Evolutionary conservation across 2,329 filamentous ascomycete species (phyloP), one percentile per base, ranked within the genome.

Genomic region (Ophiostoma perfectum): DNA sequence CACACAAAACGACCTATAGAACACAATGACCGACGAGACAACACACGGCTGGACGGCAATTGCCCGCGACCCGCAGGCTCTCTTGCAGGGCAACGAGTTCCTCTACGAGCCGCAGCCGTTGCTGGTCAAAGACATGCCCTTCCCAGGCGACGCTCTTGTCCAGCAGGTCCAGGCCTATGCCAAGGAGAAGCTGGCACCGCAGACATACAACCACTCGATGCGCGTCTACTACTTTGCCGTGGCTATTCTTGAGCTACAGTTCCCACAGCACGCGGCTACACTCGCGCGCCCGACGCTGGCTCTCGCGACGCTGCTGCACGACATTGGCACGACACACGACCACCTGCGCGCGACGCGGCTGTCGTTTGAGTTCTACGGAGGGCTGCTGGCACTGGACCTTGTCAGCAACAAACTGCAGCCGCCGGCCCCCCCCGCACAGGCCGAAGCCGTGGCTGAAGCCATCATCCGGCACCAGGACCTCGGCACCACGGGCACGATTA

Each of bases 161-260:
- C 14, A 18, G 2, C 47, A 52, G 5, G 47, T 52, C 5, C 47
- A 27, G 47, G 47, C 16, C 7, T 52, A 52, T 18, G 47, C n/a
- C 8, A 1, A 52, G 18, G 47, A 52, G 8, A 52, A 52, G 0
- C 8, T 52, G n/a, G 47, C n/a, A 18, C 47, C 47, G 16, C 47
- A 27, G n/a, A 52, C 47, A 18, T 52, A 52, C 47, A 52, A 52
- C 16, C 47, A 52, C 47, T 52, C 47, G 5, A 52, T 18, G 16
- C 16, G 47, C 47, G n/a, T 52, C 5, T 52, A 52, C n/a, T 52
- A 52, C 47, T 52, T 52, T 52, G 47, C 47, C 47, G 47, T n/a
- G 7, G 47, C 47, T 14, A 52, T 52, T 8, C 47, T 52, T 8
- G n/a, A 52, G 47, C n/a, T n/a, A n/a, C 47, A 52, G 16, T 52